phyloP scores from a whole-genome alignment of 371 early-diverging fungal genomes.

The Mucor circinelloides region DNA sequence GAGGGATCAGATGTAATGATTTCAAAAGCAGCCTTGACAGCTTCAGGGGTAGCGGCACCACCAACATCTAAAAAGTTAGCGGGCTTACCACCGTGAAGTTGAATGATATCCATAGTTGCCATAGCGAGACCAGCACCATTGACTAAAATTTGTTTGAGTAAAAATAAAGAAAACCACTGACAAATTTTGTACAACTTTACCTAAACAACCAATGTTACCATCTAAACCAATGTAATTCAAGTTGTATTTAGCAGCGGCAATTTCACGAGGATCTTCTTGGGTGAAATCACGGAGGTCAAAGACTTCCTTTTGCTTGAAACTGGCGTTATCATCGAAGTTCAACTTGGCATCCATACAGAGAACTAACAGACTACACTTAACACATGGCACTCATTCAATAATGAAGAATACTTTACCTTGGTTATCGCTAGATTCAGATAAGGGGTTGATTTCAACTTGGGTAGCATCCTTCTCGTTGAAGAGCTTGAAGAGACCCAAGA shows the following conservation, averaged over 20 bases:
- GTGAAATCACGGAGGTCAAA: constrained; percentile 87
- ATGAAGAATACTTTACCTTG: constrained; percentile 62
- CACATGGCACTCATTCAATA: not conserved
- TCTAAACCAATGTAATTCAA: constrained; percentile 99
- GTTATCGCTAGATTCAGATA: constrained; percentile 88
- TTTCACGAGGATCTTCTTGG: constrained; percentile 98
- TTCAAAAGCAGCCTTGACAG: constrained; percentile 98
- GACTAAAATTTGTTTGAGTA: constrained; percentile 49
- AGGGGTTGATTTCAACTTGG: constrained; percentile 98
- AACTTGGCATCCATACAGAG: constrained; percentile 70
- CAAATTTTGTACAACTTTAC: constrained; percentile 25
- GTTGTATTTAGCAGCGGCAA: constrained; percentile 93
- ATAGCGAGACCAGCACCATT: constrained; percentile 99
- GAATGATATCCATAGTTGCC: constrained; percentile 99
- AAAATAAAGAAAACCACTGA: not conserved
- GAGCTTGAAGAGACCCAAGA: constrained; percentile 92
- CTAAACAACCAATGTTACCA: constrained; percentile 79
- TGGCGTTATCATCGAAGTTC: constrained; percentile 98
- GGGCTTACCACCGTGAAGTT: constrained; percentile 98
- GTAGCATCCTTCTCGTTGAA: constrained; percentile 97
- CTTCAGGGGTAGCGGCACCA: constrained; percentile 92
- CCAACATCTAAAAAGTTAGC: constrained; percentile 99
- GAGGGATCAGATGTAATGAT: constrained; percentile 95
- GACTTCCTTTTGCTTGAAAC: constrained; percentile 94
- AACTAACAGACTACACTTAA: constrained; percentile 19